Percentiles rank a stretch among this genome's conserved stretches.
These are phyloP conservation scores for Acanthochlamys bracteata DNA, from an alignment of 106 monocot genomes.

Conservation along the genomic window DNA sequence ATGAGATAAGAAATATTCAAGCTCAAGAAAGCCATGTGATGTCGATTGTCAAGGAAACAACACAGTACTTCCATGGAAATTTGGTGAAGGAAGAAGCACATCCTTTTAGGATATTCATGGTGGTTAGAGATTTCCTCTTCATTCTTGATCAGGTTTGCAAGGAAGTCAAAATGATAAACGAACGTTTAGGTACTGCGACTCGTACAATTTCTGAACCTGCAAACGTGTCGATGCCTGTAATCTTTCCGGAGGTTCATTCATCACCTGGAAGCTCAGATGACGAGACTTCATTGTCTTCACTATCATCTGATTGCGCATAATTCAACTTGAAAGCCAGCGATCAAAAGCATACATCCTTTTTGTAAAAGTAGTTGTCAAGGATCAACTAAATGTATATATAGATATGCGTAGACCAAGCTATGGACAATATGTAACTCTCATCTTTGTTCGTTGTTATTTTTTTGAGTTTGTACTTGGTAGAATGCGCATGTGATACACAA, in stretches of 20 bases:
- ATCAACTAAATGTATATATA: too few relatives aligned
- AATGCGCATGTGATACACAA: too few relatives aligned
- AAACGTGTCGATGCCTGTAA: not conserved
- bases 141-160: slow-evolving; percentile 34
- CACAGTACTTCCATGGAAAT: slow-evolving; percentile 40
- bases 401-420: too few relatives aligned
- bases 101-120: slow-evolving; percentile 46
- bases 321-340: too few relatives aligned
- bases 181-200: slow-evolving; percentile 1
- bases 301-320: too few relatives aligned
- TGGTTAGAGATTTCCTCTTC: slow-evolving; percentile 38
- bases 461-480: too few relatives aligned
- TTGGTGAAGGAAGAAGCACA: slow-evolving; percentile 33
- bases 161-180: slow-evolving; percentile 25
- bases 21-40: slow-evolving; percentile 9
- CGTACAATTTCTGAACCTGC: slow-evolving; percentile 2
- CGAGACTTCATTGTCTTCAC: slow-evolving; percentile 9
- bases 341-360: too few relatives aligned
- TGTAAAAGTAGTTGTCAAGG: too few relatives aligned
- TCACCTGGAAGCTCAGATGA: slow-evolving; percentile 20
- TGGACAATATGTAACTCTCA: too few relatives aligned
- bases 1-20: slow-evolving; percentile 22
- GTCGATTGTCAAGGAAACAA: slow-evolving; percentile 21
- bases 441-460: too few relatives aligned
- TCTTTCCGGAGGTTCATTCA: slow-evolving; percentile 1